phyloP scores from a whole-genome alignment of 2,329 filamentous ascomycete species.

The Zymoseptoria pseudotritici region DNA sequence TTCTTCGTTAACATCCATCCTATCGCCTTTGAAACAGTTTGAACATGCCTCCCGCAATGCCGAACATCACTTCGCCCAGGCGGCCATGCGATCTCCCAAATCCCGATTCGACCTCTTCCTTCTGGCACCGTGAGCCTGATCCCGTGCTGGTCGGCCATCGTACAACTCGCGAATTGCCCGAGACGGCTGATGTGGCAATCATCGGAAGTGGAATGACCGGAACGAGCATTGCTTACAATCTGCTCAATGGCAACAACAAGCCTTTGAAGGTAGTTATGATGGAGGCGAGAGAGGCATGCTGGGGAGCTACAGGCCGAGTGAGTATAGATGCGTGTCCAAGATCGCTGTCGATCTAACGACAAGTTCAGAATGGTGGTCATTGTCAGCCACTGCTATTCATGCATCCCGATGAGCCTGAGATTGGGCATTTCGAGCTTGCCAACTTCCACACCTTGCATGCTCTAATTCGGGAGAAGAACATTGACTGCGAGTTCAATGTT shows the following conservation, averaged over 20 bases:
- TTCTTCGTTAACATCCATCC: not conserved
- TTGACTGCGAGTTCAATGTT: constrained; percentile 63
- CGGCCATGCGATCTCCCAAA: constrained; percentile 19
- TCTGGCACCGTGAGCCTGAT: constrained; percentile 67
- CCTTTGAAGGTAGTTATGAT: constrained; percentile 59
- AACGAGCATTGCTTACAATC: constrained; percentile 59
- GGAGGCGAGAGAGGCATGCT: constrained; percentile 73
- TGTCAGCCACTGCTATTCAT: constrained; percentile 66
- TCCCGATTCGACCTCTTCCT: constrained; percentile 42
- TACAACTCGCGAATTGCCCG: constrained; percentile 57
- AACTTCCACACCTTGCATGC: constrained; percentile 56
- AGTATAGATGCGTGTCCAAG: constrained; percentile 27
- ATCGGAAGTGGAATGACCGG: constrained; percentile 72
- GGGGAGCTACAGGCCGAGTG: constrained; percentile 74
- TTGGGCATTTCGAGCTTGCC: constrained; percentile 64
- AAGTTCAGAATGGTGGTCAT: constrained; percentile 48
- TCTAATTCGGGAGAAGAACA: constrained; percentile 49
- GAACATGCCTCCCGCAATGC: constrained; percentile 1
- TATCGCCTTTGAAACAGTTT: not conserved
- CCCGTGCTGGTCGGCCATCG: constrained; percentile 57
- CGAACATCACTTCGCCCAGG: constrained; percentile 14
- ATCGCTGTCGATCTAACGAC: not conserved
- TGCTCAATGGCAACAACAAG: constrained; percentile 30
- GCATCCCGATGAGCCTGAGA: constrained; percentile 42
- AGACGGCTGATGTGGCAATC: constrained; percentile 59